Evolutionary conservation across 1,284 basidiomycete species (phyloP).

Genomic region (Sanghuangporus baumii): DNA sequence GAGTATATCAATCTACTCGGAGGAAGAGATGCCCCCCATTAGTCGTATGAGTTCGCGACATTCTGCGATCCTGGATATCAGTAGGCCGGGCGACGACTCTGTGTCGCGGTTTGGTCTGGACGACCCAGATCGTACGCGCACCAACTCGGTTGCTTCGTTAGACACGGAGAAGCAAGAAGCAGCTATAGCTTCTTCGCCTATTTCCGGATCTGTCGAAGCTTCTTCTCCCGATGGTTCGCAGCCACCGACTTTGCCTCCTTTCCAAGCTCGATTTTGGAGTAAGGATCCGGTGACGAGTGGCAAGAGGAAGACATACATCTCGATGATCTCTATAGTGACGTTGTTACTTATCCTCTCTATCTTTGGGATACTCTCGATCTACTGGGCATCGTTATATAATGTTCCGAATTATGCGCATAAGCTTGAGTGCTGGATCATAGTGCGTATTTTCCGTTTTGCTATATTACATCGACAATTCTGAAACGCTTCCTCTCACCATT

Average conservation of each 20-base stretch:
- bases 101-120: not conserved
- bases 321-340: not conserved
- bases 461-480: not conserved
- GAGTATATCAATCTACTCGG: no score
- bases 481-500: not conserved
- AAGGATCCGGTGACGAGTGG: constrained; percentile 1
- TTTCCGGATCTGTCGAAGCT: not conserved
- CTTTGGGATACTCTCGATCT: constrained; percentile 40
- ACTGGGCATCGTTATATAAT: constrained; percentile 44
- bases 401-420: constrained; percentile 25
- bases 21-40: not conserved
- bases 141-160: not conserved
- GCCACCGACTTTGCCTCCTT: not conserved
- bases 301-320: constrained; percentile 6
- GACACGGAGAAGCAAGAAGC: not conserved
- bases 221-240: not conserved
- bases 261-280: constrained; percentile 11
- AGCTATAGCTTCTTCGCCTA: not conserved
- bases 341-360: constrained; percentile 23
- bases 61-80: not conserved
- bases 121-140: constrained; percentile 1
- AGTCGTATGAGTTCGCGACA: not conserved
- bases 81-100: not conserved
- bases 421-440: constrained; percentile 15
- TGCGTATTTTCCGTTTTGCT: not conserved